Conservation (phyloP, 2,329 filamentous ascomycete species). For the Endocalyx cinctus region DNA sequence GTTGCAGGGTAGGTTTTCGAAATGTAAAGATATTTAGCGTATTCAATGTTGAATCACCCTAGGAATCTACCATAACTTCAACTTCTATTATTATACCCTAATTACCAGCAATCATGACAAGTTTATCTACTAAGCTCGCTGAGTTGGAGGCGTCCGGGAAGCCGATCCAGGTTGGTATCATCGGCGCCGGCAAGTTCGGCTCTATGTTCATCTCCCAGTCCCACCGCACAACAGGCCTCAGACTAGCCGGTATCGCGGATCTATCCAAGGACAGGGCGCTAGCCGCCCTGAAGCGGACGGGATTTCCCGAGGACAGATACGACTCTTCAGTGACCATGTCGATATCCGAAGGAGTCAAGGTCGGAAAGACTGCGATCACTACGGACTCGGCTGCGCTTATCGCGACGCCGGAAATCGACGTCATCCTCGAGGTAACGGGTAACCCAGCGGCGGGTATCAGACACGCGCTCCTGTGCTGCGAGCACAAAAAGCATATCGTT, state of each 20-base stretch:
- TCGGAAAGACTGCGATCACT: constrained; percentile 36
- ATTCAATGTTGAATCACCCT: not conserved
- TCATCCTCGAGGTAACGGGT: constrained; percentile 39
- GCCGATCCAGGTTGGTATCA: constrained; percentile 38
- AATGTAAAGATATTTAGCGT: not conserved
- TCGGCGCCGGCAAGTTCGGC: constrained; percentile 42
- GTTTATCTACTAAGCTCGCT: constrained; percentile 35
- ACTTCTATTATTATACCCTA: not conserved
- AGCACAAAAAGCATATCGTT: constrained; percentile 44
- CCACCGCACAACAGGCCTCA: constrained; percentile 36
- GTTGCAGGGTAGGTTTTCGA: not conserved
- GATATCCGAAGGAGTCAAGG: constrained; percentile 34
- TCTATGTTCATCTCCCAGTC: constrained; percentile 44
- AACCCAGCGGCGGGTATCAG: constrained; percentile 38
- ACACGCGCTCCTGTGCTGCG: constrained; percentile 38
- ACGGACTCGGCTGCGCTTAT: constrained; percentile 38
- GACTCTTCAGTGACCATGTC: constrained; percentile 28
- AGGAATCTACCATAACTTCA: not conserved
- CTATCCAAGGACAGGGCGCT: constrained; percentile 35
- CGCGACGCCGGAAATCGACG: constrained; percentile 36
- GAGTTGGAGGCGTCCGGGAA: constrained; percentile 33
- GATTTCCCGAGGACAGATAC: constrained; percentile 34
- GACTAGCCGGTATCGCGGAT: constrained; percentile 39
- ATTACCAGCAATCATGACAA: constrained; percentile 27
- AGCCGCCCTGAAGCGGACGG: constrained; percentile 35